These are phyloP conservation scores for Neurospora pannonica DNA, from an alignment of 495 filamentous ascomycete genomes.

Conservation along the genomic window DNA sequence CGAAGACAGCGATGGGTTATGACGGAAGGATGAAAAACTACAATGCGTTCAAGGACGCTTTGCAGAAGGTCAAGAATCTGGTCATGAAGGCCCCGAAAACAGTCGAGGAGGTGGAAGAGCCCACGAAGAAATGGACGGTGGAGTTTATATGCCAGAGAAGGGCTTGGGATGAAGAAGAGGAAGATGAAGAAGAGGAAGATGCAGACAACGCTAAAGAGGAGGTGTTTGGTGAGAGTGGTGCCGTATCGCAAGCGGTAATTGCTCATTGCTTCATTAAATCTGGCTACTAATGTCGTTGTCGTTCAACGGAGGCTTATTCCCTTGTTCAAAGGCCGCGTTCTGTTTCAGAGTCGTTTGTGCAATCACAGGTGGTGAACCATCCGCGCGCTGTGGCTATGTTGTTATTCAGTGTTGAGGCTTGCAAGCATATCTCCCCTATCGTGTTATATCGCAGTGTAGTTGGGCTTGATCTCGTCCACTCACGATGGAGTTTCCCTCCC, in stretches of 20 bases:
- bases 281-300: background rate
- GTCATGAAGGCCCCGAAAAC: fast-evolving
- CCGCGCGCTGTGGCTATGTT: background rate
- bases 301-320: background rate
- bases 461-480: background rate
- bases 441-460: background rate
- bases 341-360: background rate
- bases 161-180: background rate
- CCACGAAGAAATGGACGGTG: background rate
- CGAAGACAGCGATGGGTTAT: background rate
- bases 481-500: background rate
- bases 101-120: background rate
- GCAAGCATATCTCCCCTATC: background rate
- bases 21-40: background rate
- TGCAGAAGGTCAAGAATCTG: fast-evolving
- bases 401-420: background rate
- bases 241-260: background rate
- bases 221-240: background rate
- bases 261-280: background rate
- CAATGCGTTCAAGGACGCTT: background rate
- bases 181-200: background rate
- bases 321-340: background rate
- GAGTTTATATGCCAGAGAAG: background rate
- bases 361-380: background rate
- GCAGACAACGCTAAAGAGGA: background rate